Evolutionary conservation across 805 yeast genomes (phyloP).

Genomic region (Yarrowia alimentaria): DNA sequence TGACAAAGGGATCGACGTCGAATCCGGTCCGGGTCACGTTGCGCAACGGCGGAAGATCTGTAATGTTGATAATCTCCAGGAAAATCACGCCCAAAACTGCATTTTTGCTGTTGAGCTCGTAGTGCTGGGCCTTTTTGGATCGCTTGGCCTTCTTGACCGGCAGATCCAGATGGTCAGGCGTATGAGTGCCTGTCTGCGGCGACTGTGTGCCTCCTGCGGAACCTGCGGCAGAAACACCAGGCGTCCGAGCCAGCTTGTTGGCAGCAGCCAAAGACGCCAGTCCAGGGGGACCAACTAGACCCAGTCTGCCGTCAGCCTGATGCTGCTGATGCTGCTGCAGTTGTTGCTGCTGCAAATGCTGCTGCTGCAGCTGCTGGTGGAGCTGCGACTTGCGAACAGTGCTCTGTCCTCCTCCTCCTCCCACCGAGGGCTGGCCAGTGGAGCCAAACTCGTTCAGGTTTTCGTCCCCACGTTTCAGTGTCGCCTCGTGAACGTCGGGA

Average conservation of each 20-base stretch:
- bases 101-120: conserved; percentile 33
- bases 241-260: conserved; percentile 2
- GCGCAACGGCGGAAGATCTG: conserved; percentile 73
- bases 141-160: background rate
- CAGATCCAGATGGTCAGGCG: background rate
- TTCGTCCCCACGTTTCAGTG: conserved; percentile 8
- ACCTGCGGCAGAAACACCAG: no score
- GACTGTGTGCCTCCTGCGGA: no score
- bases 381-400: background rate
- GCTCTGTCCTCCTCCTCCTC: background rate
- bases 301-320: background rate
- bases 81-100: conserved; percentile 64
- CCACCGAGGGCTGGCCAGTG: no score
- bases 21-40: conserved; percentile 72
- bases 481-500: conserved; percentile 9
- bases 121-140: conserved; percentile 29
- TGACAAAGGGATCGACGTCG: conserved; percentile 96
- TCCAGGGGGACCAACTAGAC: conserved; percentile 1
- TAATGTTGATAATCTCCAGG: conserved; percentile 69
- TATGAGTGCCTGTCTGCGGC: background rate
- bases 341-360: no score
- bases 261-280: background rate
- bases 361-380: background rate
- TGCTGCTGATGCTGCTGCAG: background rate
- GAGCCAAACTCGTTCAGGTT: background rate